Percentiles rank a stretch among this genome's conserved stretches.
phyloP scores from a whole-genome alignment of 495 filamentous ascomycete genomes.

The Monascus purpureus region DNA sequence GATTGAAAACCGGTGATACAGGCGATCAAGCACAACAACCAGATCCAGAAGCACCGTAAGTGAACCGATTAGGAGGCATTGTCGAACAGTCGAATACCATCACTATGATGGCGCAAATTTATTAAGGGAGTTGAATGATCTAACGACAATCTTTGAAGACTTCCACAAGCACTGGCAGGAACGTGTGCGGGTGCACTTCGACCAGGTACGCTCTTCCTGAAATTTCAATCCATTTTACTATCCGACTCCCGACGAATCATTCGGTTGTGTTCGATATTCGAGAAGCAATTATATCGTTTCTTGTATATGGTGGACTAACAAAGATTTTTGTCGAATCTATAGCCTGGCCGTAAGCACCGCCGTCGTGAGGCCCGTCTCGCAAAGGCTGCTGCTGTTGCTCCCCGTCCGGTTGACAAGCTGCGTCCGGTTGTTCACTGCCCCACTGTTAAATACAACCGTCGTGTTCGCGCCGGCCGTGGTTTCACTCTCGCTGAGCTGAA shows the following conservation, averaged over 20 bases:
- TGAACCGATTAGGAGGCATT: conserved; percentile 9
- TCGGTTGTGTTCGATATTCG: too few relatives aligned
- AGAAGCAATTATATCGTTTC: too few relatives aligned
- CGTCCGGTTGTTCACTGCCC: conserved; percentile 92
- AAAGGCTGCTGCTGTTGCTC: conserved; percentile 88
- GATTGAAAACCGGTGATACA: conserved; percentile 59
- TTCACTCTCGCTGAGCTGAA: conserved; percentile 96
- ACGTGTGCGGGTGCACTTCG: conserved; percentile 95
- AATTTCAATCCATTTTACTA: background rate
- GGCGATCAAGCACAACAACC: conserved; percentile 99
- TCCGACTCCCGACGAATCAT: too few relatives aligned
- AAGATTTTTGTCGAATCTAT: conserved; percentile 7
- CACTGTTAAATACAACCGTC: conserved; percentile 95
- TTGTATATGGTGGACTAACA: too few relatives aligned
- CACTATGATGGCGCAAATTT: too few relatives aligned
- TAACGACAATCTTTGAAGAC: too few relatives aligned
- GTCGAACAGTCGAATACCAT: too few relatives aligned
- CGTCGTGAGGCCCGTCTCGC: conserved; percentile 77
- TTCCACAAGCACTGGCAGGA: conserved; percentile 99
- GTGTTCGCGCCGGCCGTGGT: conserved; percentile 87
- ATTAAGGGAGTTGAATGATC: background rate
- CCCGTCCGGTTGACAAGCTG: conserved; percentile 93
- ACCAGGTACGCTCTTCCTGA: conserved; percentile 66
- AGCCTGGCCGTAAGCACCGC: conserved; percentile 90
- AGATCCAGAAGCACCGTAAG: conserved; percentile 94